phyloP scores from a whole-genome alignment of 495 filamentous ascomycete species.

The Penicillium pulvis region DNA sequence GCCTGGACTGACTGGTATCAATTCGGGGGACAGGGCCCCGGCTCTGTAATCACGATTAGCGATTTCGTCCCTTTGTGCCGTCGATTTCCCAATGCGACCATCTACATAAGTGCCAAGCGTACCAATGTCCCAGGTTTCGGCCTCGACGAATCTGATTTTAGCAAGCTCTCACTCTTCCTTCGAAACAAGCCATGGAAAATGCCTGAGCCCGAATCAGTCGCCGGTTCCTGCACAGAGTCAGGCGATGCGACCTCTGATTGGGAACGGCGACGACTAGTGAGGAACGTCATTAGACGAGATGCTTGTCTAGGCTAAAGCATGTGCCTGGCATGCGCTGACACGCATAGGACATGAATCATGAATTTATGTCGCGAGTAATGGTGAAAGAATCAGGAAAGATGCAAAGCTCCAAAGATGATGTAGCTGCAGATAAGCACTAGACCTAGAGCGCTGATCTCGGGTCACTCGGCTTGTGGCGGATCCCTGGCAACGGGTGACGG shows the following conservation, averaged over 20 bases:
- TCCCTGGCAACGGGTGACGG: slow-evolving; percentile 11
- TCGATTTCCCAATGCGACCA: background rate
- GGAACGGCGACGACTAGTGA: slow-evolving; percentile 28
- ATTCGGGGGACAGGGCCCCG: background rate
- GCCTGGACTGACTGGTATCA: background rate
- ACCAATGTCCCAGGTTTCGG: background rate
- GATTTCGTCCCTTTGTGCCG: background rate
- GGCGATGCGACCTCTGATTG: slow-evolving; percentile 18
- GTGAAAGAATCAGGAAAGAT: background rate
- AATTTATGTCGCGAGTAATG: background rate
- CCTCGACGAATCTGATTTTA: slow-evolving; percentile 4
- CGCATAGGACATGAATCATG: background rate
- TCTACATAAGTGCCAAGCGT: background rate
- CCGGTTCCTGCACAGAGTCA: slow-evolving; percentile 2
- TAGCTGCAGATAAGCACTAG: slow-evolving; percentile 11
- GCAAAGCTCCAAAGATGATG: background rate
- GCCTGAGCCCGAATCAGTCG: slow-evolving; percentile 12
- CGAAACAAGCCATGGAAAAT: slow-evolving; percentile 36
- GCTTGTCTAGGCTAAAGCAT: background rate
- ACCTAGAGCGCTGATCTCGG: slow-evolving; percentile 6
- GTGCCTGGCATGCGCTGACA: background rate
- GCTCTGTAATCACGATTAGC: background rate
- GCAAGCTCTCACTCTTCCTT: slow-evolving; percentile 20
- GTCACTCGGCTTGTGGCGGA: slow-evolving; percentile 25
- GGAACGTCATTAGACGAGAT: slow-evolving; percentile 20